These are phyloP conservation scores for Eucalyptus curtisii DNA, from an alignment of 345 rosid genomes.

Conservation along the genomic window DNA sequence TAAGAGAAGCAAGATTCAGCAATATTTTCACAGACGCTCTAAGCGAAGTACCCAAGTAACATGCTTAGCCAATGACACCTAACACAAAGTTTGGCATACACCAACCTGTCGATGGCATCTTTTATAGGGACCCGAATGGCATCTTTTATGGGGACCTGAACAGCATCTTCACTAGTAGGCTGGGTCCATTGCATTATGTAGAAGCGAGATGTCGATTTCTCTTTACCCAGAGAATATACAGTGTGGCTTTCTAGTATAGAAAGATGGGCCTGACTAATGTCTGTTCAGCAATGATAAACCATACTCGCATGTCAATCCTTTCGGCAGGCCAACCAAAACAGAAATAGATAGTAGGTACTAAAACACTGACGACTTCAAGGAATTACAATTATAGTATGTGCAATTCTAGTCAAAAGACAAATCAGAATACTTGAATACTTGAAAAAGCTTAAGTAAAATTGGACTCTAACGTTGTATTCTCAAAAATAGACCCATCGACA, in stretches of 20 bases:
- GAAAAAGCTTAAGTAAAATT: not conserved
- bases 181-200: constrained; percentile 40
- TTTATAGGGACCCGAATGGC: constrained; percentile 18
- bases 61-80: not conserved
- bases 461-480: not conserved
- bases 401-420: not conserved
- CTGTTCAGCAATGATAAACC: constrained; percentile 13
- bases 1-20: not conserved
- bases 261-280: constrained; percentile 19
- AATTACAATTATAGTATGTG: not conserved
- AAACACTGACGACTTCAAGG: not conserved
- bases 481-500: not conserved
- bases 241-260: constrained; percentile 36
- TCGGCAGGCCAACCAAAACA: not conserved
- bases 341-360: not conserved
- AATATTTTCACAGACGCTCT: not conserved
- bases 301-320: not conserved
- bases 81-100: not conserved
- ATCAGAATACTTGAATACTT: not conserved
- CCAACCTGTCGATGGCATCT: constrained; percentile 37
- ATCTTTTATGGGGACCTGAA: constrained; percentile 21
- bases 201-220: constrained; percentile 30
- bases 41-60: not conserved
- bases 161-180: not conserved
- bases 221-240: constrained; percentile 34